Percentiles rank a stretch among this genome's conserved stretches.
phyloP scores from a whole-genome alignment of 1,284 basidiomycete genomes.

The Lentinula novae-zelandiae region DNA sequence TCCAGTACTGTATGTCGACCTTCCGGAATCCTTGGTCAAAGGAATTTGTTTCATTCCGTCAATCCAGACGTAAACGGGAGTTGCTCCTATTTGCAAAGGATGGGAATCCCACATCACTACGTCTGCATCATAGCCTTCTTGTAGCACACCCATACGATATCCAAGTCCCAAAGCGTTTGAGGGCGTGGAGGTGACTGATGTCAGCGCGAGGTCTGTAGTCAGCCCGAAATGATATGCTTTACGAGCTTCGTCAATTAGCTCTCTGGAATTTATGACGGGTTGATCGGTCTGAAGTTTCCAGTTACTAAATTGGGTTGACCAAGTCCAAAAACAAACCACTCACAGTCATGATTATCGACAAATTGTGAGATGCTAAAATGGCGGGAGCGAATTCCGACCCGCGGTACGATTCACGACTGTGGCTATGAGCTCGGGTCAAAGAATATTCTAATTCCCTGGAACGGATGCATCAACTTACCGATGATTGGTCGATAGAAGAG shows the following conservation, averaged over 20 bases:
- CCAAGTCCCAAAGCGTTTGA: conserved; percentile 69
- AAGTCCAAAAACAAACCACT: background rate
- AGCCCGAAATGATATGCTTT: conserved; percentile 75
- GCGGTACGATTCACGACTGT: conserved; percentile 75
- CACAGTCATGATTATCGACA: conserved; percentile 73
- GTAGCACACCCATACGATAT: conserved; percentile 74
- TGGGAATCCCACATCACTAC: conserved; percentile 68
- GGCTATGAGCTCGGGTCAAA: conserved; percentile 31
- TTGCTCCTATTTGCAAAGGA: conserved; percentile 67
- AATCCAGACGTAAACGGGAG: conserved; percentile 63
- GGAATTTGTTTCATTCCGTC: conserved; percentile 62
- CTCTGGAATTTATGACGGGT: conserved; percentile 1
- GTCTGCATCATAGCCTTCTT: conserved; percentile 50
- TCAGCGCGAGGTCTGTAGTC: conserved; percentile 52
- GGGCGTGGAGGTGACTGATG: conserved; percentile 71
- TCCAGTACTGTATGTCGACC: conserved; percentile 12
- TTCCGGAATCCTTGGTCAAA: conserved; percentile 24
- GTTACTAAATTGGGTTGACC: background rate
- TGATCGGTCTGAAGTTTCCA: background rate
- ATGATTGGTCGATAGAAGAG: conserved; percentile 65
- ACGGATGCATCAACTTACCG: conserved; percentile 23
- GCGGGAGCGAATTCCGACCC: conserved; percentile 79
- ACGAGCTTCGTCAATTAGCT: conserved; percentile 74
- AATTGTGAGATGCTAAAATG: conserved; percentile 65
- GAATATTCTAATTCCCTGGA: background rate